Evolutionary conservation across 805 yeast species (phyloP).

Genomic region (Millerozyma acaciae): DNA sequence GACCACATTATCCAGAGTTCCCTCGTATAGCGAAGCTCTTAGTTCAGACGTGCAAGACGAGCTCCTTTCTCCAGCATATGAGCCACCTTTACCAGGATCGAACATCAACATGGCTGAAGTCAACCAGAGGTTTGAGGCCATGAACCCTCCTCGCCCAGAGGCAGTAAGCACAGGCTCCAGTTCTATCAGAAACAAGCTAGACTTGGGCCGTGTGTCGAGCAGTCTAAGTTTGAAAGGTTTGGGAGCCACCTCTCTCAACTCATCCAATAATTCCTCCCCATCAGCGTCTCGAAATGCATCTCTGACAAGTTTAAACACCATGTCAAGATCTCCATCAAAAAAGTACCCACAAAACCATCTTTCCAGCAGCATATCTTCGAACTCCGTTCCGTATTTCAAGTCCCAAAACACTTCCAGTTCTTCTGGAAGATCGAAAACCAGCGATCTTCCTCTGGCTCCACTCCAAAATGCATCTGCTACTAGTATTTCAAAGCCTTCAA

Average conservation of each 20-base stretch:
- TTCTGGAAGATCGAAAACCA: constrained; percentile 7
- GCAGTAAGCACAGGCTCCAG: constrained; percentile 6
- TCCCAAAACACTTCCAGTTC: too few species aligned
- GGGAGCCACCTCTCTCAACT: constrained; percentile 14
- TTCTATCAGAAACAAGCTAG: constrained; percentile 13
- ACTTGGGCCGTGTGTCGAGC: constrained; percentile 24
- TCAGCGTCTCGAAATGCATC: constrained; percentile 36
- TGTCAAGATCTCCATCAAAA: constrained; percentile 3
- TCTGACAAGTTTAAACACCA: constrained; percentile 20
- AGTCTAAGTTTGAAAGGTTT: constrained; percentile 17
- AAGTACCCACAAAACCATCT: too few species aligned
- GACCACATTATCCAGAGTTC: constrained; percentile 59
- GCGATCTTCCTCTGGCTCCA: constrained; percentile 6
- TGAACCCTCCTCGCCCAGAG: constrained; percentile 5
- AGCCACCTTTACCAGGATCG: constrained; percentile 46
- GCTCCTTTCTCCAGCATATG: constrained; percentile 71
- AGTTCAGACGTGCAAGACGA: constrained; percentile 46
- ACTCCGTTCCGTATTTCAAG: too few species aligned
- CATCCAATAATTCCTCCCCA: constrained; percentile 38
- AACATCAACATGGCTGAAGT: constrained; percentile 29
- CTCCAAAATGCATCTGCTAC: constrained; percentile 6
- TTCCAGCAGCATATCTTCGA: too few species aligned
- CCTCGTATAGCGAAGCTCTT: constrained; percentile 80
- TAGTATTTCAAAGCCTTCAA: constrained; percentile 21
- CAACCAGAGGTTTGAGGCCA: constrained; percentile 26